phyloP scores from a whole-genome alignment of 2,329 filamentous ascomycete genomes.

The Ascochyta clinopodiicola region DNA sequence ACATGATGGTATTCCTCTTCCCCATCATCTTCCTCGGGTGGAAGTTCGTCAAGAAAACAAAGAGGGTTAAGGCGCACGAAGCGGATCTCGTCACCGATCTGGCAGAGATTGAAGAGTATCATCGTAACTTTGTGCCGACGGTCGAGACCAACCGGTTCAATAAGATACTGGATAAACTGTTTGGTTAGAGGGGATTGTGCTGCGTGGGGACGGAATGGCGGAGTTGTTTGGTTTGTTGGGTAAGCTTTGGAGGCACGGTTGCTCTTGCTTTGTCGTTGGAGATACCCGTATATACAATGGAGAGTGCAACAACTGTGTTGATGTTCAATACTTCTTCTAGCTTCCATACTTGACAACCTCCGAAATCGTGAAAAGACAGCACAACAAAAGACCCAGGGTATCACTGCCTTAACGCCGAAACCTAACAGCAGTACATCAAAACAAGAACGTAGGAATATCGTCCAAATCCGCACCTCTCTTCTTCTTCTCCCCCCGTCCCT shows the following conservation, averaged over 20 bases:
- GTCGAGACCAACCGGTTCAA: constrained; percentile 56
- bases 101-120: constrained; percentile 72
- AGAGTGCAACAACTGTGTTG: neutral
- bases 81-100: constrained; percentile 69
- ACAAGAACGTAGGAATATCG: constrained; percentile 55
- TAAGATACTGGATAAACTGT: constrained; percentile 54
- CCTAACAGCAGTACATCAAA: constrained; percentile 34
- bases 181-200: constrained; percentile 37
- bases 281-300: constrained; percentile 1
- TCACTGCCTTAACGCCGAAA: neutral
- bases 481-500: constrained; percentile 34
- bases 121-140: constrained; percentile 63
- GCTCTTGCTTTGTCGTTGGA: neutral
- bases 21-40: constrained; percentile 72
- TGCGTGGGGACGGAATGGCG: neutral
- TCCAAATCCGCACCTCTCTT: constrained; percentile 38
- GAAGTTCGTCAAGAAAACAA: constrained; percentile 73
- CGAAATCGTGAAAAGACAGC: neutral
- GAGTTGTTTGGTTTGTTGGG: neutral
- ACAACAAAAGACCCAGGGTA: neutral
- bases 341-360: neutral
- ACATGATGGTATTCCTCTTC: constrained; percentile 76
- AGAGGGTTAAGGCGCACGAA: constrained; percentile 62
- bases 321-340: neutral
- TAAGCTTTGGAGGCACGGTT: neutral